These are phyloP conservation scores for Nigrospora osmanthi DNA, from an alignment of 2,329 filamentous ascomycete species.

Conservation along the genomic window DNA sequence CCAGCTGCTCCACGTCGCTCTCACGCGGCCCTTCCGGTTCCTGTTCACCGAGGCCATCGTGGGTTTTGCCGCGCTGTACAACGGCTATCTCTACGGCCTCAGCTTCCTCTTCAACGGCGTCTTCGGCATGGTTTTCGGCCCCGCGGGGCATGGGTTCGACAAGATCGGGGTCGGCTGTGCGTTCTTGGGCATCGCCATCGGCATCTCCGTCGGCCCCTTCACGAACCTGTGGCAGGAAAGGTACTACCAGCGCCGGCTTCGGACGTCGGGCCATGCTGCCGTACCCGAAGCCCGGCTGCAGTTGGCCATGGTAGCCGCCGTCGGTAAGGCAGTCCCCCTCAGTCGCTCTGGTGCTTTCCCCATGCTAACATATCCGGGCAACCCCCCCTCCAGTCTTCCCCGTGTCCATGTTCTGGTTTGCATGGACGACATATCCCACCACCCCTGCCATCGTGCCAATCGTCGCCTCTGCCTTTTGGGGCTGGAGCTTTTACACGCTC, in stretches of 20 bases:
- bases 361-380: not conserved
- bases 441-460: constrained; percentile 38
- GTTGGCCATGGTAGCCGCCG: constrained; percentile 27
- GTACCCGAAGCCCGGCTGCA: constrained; percentile 33
- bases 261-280: constrained; percentile 17
- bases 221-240: constrained; percentile 36
- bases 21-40: constrained; percentile 38
- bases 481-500: constrained; percentile 40
- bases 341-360: too few relatives aligned
- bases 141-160: constrained; percentile 29
- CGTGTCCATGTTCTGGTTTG: constrained; percentile 27
- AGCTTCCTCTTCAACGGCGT: constrained; percentile 41
- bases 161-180: constrained; percentile 28
- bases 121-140: constrained; percentile 39
- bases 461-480: constrained; percentile 38
- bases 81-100: constrained; percentile 38
- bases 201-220: constrained; percentile 31
- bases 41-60: constrained; percentile 37
- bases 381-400: constrained; percentile 15
- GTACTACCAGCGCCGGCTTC: constrained; percentile 26
- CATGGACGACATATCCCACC: constrained; percentile 19
- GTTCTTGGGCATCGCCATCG: constrained; percentile 26
- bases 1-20: constrained; percentile 30
- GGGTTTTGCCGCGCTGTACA: constrained; percentile 37
- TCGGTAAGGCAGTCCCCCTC: constrained; percentile 16